These are phyloP conservation scores for Candida maesae DNA, from an alignment of 805 yeast genomes.

Conservation along the genomic window DNA sequence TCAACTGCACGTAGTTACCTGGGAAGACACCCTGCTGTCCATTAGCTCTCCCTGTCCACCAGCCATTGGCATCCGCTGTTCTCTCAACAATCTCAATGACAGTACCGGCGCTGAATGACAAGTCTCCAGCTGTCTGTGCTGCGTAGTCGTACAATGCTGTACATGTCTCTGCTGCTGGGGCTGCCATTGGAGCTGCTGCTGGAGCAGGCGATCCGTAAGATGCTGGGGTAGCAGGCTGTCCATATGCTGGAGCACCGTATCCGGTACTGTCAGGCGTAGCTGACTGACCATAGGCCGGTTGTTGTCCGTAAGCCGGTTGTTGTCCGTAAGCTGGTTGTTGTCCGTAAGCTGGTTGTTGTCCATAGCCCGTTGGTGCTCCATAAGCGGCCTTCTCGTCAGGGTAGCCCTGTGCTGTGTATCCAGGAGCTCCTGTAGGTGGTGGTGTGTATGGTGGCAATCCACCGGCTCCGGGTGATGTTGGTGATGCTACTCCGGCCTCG, in stretches of 20 bases:
- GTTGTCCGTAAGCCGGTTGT: slow-evolving; percentile 21
- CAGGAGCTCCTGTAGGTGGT: slow-evolving; percentile 27
- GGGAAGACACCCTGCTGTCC: slow-evolving; percentile 93
- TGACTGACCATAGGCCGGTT: slow-evolving; percentile 26
- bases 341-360: slow-evolving; percentile 1
- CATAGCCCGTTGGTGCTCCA: slow-evolving; percentile 25
- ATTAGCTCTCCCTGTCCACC: slow-evolving; percentile 94
- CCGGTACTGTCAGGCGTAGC: slow-evolving; percentile 21
- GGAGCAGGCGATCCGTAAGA: slow-evolving; percentile 21
- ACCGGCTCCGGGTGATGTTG: slow-evolving; percentile 28
- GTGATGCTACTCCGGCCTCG: slow-evolving; percentile 34
- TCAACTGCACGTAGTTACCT: slow-evolving; percentile 88
- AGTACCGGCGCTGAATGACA: slow-evolving; percentile 84
- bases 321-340: slow-evolving; percentile 25
- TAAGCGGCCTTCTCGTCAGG: slow-evolving; percentile 30
- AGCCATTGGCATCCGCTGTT: slow-evolving; percentile 82
- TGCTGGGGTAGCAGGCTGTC: slow-evolving; percentile 26
- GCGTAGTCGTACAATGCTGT: slow-evolving; percentile 89
- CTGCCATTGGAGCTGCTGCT: slow-evolving; percentile 26
- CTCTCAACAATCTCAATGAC: slow-evolving; percentile 78
- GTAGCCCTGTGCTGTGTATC: slow-evolving; percentile 32
- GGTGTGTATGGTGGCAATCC: slow-evolving; percentile 37
- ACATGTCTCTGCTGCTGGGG: slow-evolving; percentile 53
- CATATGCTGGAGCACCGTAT: slow-evolving; percentile 22
- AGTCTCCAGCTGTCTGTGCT: slow-evolving; percentile 92